Evolutionary conservation across 331 rosid genomes (phyloP), one percentile per base, ranked within the genome.

Genomic region (Arachis monticola): DNA sequence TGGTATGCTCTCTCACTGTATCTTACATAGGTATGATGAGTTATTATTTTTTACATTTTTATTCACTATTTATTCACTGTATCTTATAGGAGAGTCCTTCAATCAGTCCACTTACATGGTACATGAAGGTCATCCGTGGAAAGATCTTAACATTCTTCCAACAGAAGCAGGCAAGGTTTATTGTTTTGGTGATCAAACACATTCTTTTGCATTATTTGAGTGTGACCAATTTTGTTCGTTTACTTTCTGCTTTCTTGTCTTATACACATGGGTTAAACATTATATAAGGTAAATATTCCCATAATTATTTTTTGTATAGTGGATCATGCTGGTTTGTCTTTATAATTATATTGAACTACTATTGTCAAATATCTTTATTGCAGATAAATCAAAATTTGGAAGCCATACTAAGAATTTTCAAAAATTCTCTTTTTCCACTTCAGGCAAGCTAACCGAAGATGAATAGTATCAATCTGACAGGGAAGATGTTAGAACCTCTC

Each of bases 1-100:
- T 64, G 91, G 98, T 91, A 89, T 67, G 45, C 66, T 74, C 62
- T 59, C 46, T 68, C 69, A 73, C 73, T 84, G 79, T 74, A 56
- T 59, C 71, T 71, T 80, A 66, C 42, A 42, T 67, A 22, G 27
- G 27, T 22, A 22, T 22, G 27, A 22, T 22, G 27, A 22, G 27
- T 22, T 22, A 22, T 22, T 61, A 6, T 72, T 67, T 79, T 46
- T 44, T 45, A 14, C 64, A 64, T 69, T 73, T 66, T 44, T 67
- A 53, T 63, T 83, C 22, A 85, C 27, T 22, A 22, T 22, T 22
- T 22, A 22, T 22, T 78, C 51, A 66, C 48, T 61, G 55, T 13
- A 68, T 27, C 78, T 79, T 81, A 55, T 69, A 79, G 89, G 76
- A 78, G 86, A 84, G 48, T 70, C 74, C 64, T 72, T 73, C 65